Evolutionary conservation across 805 yeast species (phyloP), one percentile per base, ranked within the genome.

Genomic region (Novakomyces olei): DNA sequence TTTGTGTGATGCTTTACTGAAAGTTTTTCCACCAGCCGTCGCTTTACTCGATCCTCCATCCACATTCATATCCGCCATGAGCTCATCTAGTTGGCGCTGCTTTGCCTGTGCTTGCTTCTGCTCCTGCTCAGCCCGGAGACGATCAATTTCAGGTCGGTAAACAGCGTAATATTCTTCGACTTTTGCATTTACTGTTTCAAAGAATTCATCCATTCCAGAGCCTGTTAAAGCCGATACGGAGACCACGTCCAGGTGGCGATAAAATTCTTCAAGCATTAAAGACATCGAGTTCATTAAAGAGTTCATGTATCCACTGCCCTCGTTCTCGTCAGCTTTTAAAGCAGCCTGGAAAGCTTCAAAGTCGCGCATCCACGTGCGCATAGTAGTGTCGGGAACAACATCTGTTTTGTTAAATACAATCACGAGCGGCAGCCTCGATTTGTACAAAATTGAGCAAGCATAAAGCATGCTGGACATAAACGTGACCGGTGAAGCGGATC

Each of bases 401-500:
- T 88, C 99, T 2, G 88, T 77, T 55, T 88, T 88, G 57, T 88
- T 88, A 61, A 88, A 88, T 1, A 88, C 98, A 18, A 88, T 65
- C 44, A 88, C 74, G 93, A 88, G 81, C 12, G 99, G 99, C 35
- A 88, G 63, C 49, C 85, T 83, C 15, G 95, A 85, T 55, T 88
- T 88, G 59, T 88, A 88, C 30, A 88, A 62, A 32, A 88, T 85
- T 5, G 96, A 85, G 57, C 98, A 88, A 0, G 99, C 98, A 48
- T 88, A 88, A 22, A 88, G 65, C 99, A 88, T 88, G 52, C 88
- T 88, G 34, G 96, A 83, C 68, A 88, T 88, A 52, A 88, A 88
- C 2, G 99, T 88, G 0, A 94, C 77, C 27, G 98, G 98, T 2
- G 91, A 72, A 1, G 92, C 60, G 38, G 83, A 76, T 50, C 98